phyloP scores from a whole-genome alignment of 176 grass and related monocot genomes.

The Aegilops tauschii region DNA sequence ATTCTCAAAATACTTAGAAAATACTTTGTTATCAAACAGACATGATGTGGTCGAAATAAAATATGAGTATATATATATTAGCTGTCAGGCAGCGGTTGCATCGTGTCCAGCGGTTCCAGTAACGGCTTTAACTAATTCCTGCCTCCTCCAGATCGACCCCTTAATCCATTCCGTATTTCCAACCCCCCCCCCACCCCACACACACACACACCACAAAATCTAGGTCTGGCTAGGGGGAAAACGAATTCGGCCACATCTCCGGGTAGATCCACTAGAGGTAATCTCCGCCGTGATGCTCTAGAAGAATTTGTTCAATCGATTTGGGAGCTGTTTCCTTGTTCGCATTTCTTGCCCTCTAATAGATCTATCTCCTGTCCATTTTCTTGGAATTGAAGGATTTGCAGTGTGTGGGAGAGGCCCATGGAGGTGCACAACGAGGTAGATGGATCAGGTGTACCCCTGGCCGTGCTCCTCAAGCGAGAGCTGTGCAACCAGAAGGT shows the following conservation, averaged over 20 bases:
- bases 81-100: too few species aligned
- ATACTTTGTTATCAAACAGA: too few species aligned
- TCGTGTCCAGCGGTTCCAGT: too few species aligned
- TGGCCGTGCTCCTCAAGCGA: conserved; percentile 88
- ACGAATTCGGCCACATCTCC: conserved; percentile 11
- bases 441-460: conserved; percentile 64
- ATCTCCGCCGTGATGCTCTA: background rate
- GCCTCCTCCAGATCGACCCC: too few species aligned
- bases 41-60: too few species aligned
- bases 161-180: too few species aligned
- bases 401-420: background rate
- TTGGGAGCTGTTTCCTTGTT: background rate
- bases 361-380: conserved; percentile 20
- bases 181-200: too few species aligned
- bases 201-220: too few species aligned
- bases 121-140: too few species aligned
- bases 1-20: too few species aligned
- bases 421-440: conserved; percentile 54
- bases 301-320: conserved; percentile 13
- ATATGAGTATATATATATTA: too few species aligned
- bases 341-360: conserved; percentile 18
- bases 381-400: conserved; percentile 13
- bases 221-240: background rate
- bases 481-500: conserved; percentile 85
- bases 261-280: background rate